phyloP scores from a whole-genome alignment of 1,284 basidiomycete genomes.

The Polyporus tsugae region DNA sequence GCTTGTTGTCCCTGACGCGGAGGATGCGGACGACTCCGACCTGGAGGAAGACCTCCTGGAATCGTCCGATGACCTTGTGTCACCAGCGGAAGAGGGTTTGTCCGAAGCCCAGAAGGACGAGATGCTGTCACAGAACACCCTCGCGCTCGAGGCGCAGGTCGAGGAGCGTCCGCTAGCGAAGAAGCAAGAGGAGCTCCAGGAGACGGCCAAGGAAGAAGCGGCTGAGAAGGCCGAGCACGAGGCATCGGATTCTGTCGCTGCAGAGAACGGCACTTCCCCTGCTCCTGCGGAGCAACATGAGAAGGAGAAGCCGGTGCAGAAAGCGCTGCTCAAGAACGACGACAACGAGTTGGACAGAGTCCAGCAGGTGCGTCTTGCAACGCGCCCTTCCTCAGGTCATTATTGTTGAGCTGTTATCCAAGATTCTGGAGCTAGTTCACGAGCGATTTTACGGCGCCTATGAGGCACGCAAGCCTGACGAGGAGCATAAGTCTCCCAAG shows the following conservation, averaged over 20 bases:
- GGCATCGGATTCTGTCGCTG: constrained; percentile 27
- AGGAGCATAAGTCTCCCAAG: constrained; percentile 40
- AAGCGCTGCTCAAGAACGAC: constrained; percentile 87
- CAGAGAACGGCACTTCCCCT: constrained; percentile 22
- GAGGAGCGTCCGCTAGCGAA: constrained; percentile 89
- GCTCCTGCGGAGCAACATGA: constrained; percentile 30
- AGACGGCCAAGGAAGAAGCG: constrained; percentile 36
- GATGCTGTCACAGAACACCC: constrained; percentile 69
- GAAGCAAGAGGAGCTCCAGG: constrained; percentile 83
- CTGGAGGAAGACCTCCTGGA: constrained; percentile 22
- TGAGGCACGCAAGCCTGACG: constrained; percentile 52
- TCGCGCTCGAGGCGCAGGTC: constrained; percentile 84
- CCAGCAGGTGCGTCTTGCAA: constrained; percentile 59
- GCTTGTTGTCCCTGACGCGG: constrained; percentile 14
- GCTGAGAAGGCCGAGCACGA: neutral
- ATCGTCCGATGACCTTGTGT: constrained; percentile 20
- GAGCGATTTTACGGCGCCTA: constrained; percentile 76
- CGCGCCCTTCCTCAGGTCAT: constrained; percentile 6
- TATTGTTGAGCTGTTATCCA: constrained; percentile 9
- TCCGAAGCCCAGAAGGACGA: constrained; percentile 59
- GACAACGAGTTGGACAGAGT: constrained; percentile 88
- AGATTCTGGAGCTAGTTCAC: constrained; percentile 86
- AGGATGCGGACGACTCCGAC: constrained; percentile 20
- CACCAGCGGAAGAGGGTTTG: constrained; percentile 46
- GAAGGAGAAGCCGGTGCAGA: constrained; percentile 57